phyloP scores from a whole-genome alignment of 495 filamentous ascomycete species.

The Neurospora africana region DNA sequence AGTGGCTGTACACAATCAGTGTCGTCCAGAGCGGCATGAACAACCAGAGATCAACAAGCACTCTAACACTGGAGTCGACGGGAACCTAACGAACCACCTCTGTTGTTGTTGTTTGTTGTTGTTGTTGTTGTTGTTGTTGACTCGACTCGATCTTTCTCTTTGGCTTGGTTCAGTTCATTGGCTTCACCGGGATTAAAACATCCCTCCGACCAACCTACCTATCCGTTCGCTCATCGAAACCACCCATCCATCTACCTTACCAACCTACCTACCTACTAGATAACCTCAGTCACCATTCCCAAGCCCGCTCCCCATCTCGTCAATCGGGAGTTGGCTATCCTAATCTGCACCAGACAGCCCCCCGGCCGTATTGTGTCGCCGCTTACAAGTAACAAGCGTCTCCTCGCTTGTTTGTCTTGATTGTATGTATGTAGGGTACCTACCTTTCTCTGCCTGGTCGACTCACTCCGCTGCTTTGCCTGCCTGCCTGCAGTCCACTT shows the following conservation, averaged over 20 bases:
- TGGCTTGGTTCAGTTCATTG: not conserved
- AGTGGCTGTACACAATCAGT: not conserved
- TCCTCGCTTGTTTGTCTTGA: not conserved
- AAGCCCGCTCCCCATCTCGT: not conserved
- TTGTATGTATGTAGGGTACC: not conserved
- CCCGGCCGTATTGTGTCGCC: not conserved
- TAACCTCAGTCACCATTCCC: not conserved
- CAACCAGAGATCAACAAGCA: not conserved
- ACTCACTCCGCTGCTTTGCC: not conserved
- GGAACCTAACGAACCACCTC: not conserved
- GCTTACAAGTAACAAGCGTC: not conserved
- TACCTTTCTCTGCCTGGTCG: not conserved
- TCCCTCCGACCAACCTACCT: not conserved
- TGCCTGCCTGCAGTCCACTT: not conserved
- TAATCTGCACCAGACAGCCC: not conserved
- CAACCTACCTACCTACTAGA: not conserved
- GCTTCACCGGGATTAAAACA: not conserved
- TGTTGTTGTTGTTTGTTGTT: not conserved
- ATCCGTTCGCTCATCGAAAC: not conserved
- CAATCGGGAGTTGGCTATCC: not conserved
- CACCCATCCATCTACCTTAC: not conserved
- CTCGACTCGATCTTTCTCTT: not conserved
- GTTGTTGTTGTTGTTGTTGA: not conserved
- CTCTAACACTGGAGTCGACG: not conserved
- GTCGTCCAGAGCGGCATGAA: not conserved